Conservation (phyloP, 192 early-diverging fungal genomes). For the Glomus cerebriforme region DNA sequence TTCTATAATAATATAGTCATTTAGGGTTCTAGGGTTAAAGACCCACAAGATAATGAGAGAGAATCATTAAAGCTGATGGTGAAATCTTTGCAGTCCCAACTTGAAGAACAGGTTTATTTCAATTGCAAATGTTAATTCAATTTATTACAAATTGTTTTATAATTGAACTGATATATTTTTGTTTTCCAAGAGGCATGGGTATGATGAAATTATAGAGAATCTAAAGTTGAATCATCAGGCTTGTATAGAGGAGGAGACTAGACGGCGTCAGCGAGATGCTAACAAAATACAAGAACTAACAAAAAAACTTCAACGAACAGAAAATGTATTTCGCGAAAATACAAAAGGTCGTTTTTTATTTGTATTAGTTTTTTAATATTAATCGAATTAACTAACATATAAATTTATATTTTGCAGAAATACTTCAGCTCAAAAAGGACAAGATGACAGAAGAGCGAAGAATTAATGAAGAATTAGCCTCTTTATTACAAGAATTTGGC, state of each 20-base stretch:
- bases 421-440: slow-evolving; percentile 40
- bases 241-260: slow-evolving; percentile 47
- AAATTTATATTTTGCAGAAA: slow-evolving; percentile 38
- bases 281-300: slow-evolving; percentile 46
- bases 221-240: slow-evolving; percentile 48
- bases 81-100: slow-evolving; percentile 26
- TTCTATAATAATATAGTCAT: too few species aligned
- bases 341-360: slow-evolving; percentile 41
- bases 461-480: slow-evolving; percentile 52
- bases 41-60: background rate
- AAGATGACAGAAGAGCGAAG: slow-evolving; percentile 45
- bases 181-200: slow-evolving; percentile 37
- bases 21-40: background rate
- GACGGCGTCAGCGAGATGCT: slow-evolving; percentile 46
- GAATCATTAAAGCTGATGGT: slow-evolving; percentile 6
- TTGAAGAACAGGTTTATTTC: slow-evolving; percentile 30
- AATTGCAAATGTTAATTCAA: background rate
- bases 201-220: slow-evolving; percentile 49
- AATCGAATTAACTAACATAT: slow-evolving; percentile 1
- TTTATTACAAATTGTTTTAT: background rate
- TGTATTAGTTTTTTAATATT: slow-evolving; percentile 35
- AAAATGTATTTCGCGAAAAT: slow-evolving; percentile 40
- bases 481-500: slow-evolving; percentile 42
- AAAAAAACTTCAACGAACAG: slow-evolving; percentile 41
- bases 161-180: background rate